Conservation (phyloP, 139 green algal species). For the Haematococcus lacustris region DNA sequence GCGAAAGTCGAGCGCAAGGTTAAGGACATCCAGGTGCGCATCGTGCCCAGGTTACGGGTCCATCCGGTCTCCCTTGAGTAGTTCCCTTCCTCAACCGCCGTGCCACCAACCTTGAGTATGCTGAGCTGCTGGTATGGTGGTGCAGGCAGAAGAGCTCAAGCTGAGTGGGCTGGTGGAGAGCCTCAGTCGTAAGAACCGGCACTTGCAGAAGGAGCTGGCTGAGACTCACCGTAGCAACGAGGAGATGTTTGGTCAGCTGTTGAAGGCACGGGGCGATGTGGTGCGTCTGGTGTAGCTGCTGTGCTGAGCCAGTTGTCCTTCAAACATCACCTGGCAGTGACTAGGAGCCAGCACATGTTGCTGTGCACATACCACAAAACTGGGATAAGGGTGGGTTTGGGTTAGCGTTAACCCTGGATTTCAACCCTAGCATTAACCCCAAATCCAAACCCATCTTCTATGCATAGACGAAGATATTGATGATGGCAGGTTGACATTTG, state of each 20-base stretch:
- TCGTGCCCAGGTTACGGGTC: too few species aligned
- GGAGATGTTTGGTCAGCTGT: conserved; percentile 29
- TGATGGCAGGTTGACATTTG: neutral
- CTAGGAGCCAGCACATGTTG: neutral
- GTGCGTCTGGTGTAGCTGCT: neutral
- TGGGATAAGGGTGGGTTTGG: neutral
- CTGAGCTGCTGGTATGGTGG: too few species aligned
- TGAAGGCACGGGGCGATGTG: conserved; percentile 25
- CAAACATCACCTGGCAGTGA: neutral
- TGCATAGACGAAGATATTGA: neutral
- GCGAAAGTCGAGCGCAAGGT: conserved; percentile 27
- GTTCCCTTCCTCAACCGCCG: too few species aligned
- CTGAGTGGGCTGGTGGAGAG: conserved; percentile 42
- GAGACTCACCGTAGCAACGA: conserved; percentile 35
- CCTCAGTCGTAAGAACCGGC: conserved; percentile 42
- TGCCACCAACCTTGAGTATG: too few species aligned
- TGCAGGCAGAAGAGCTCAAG: conserved; percentile 36
- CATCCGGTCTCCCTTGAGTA: too few species aligned
- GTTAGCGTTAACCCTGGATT: neutral
- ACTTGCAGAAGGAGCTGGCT: conserved; percentile 40
- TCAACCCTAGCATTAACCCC: too few species aligned
- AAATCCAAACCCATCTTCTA: too few species aligned
- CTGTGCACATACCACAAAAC: neutral
- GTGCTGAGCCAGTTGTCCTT: neutral
- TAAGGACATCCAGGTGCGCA: conserved; percentile 35